Evolutionary conservation across 768 basidiomycete species (phyloP), one percentile per base, ranked within the genome.

Genomic region (Leucocoprinus leucothites): DNA sequence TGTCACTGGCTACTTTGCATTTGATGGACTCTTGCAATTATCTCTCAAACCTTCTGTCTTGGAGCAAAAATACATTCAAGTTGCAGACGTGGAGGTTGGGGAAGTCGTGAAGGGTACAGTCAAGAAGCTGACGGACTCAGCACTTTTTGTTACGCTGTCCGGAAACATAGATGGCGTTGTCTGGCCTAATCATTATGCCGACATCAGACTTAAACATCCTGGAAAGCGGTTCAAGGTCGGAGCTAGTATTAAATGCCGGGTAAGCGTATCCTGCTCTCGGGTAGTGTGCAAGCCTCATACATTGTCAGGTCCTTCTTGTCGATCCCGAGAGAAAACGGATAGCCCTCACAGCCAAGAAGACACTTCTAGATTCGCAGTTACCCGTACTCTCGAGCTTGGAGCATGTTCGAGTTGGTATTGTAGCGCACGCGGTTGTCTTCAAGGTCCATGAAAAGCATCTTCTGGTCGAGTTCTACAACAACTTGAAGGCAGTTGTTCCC

Each of bases 161-260:
- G 93, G 91, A 4, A 91, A 82, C 57, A 85, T 98, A 28, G 93
- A 97, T 64, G 97, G 91, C 25, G 87, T 97, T 24, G 78, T 98
- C 19, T 97, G 92, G 90, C 94, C 95, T 0, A 82, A 85, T 58
- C 97, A 98, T 66, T 97, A 91, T 66, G 94, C 97, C 9, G 97
- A 99, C 68, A 94, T 98, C 63, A 67, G 74, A n/a, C 78, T 98
- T 62, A 97, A 94, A 66, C 90, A 98, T 66, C 96, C 96, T 9
- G 85, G 92, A 41, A 91, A 86, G 71, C 81, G 87, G 57, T 99
- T 97, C 75, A 94, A 92, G 65, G 73, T 79, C 19, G 95, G 94
- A 22, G 78, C 80, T 3, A 81, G 67, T 49, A 88, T 98, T 69
- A 96, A 90, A 73, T 94, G 92, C 62, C 76, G 92, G 56, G 94